phyloP scores from a whole-genome alignment of 2,329 filamentous ascomycete genomes.

The Graphiopsis chlorocephala region DNA sequence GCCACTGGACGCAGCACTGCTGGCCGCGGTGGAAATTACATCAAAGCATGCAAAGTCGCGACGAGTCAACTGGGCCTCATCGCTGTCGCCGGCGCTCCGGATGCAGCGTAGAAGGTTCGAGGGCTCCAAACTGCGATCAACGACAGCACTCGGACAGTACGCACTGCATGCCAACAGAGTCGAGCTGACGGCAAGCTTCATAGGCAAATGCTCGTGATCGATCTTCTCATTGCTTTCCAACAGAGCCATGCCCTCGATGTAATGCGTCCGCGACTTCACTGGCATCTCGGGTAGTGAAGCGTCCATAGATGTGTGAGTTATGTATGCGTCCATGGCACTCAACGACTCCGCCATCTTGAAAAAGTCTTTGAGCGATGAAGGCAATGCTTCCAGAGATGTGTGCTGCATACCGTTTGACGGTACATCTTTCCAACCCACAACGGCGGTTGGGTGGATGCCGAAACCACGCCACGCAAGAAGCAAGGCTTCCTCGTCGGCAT shows the following conservation, averaged over 20 bases:
- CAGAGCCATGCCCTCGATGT: slow-evolving; percentile 52
- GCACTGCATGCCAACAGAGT: not conserved
- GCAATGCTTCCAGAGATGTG: not conserved
- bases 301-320: slow-evolving; percentile 56
- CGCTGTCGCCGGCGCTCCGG: slow-evolving; percentile 20
- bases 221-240: slow-evolving; percentile 50
- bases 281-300: slow-evolving; percentile 59
- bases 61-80: slow-evolving; percentile 29
- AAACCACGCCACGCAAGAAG: slow-evolving; percentile 67
- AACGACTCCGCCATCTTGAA: slow-evolving; percentile 57
- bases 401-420: not conserved
- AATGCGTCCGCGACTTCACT: slow-evolving; percentile 53
- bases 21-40: slow-evolving; percentile 44
- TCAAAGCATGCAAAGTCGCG: slow-evolving; percentile 51
- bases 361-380: slow-evolving; percentile 47
- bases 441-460: slow-evolving; percentile 44
- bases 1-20: slow-evolving; percentile 34
- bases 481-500: slow-evolving; percentile 60
- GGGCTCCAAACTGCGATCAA: not conserved
- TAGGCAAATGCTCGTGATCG: slow-evolving; percentile 43
- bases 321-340: slow-evolving; percentile 65
- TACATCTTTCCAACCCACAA: slow-evolving; percentile 38
- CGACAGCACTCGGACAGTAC: not conserved
- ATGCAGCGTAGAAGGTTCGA: slow-evolving; percentile 3
- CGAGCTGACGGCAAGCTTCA: slow-evolving; percentile 16